Conservation (phyloP, 1,139 yeast genomes). For the Candida sanyaensis region DNA sequence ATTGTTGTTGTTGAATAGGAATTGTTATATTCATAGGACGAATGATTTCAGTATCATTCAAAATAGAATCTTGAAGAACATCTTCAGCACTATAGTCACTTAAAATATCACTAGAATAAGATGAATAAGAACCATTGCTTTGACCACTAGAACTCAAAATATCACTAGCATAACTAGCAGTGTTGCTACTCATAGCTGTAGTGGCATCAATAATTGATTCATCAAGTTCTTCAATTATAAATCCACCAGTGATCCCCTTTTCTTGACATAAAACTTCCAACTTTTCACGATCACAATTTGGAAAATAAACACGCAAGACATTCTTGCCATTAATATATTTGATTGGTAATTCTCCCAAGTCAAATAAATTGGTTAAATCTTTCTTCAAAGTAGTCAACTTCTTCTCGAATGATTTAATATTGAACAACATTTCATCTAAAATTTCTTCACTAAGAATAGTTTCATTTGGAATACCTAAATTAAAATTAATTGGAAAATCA, state of each 20-base stretch:
- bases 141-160: constrained; percentile 22
- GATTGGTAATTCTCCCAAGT: constrained; percentile 53
- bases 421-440: constrained; percentile 39
- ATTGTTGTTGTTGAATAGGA: constrained; percentile 6
- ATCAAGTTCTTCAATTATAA: constrained; percentile 35
- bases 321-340: constrained; percentile 33
- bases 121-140: constrained; percentile 2
- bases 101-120: constrained; percentile 13
- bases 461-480: constrained; percentile 47
- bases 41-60: constrained; percentile 23
- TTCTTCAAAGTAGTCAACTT: constrained; percentile 35
- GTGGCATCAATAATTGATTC: constrained; percentile 2
- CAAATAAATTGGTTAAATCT: constrained; percentile 41
- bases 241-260: constrained; percentile 51
- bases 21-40: constrained; percentile 18
- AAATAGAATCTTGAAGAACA: constrained; percentile 19
- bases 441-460: constrained; percentile 52
- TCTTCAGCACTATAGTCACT: constrained; percentile 14
- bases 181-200: neutral
- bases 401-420: constrained; percentile 32
- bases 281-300: constrained; percentile 54
- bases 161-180: constrained; percentile 19
- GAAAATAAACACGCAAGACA: constrained; percentile 54
- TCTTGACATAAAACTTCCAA: constrained; percentile 53
- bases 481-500: constrained; percentile 49